Base-by-base conservation (phyloP, 2,329 filamentous ascomycete species). In the Microsporum ferrugineum region DNA sequence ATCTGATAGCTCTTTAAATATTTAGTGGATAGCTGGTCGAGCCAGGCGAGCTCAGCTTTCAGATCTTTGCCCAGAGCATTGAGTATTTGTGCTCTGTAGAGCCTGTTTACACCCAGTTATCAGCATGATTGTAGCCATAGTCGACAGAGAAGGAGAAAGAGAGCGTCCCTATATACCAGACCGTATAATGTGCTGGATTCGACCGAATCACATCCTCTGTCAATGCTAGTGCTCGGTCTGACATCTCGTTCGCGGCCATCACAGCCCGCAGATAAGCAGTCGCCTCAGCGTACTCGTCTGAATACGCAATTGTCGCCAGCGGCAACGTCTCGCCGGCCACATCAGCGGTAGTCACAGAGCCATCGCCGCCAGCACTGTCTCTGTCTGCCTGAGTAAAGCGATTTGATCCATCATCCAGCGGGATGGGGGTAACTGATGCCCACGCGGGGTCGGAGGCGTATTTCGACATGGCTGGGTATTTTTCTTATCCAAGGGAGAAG, bases 1-100 rank as follows among this genome's bases (percentile, higher is more conserved):
- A 99, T 99, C 76, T 99, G 94, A 77, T 99, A 99, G 77, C 97
- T 99, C 75, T 99, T 99, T 69, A 95, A 85, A 72, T 96, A 87
- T 61, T 84, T 80, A 59, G 95, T 79, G 8, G 92, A 89, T 33
- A 94, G 85, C 8, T 84, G 79, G 74, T 96, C 95, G 58, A 99
- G 80, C 91, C 92, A 99, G 49, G 79, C 77, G 55, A 96, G 80
- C 74, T 99, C 94, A 62, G 86, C 81, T 1, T 79, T 75, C 51
- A 94, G 78, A 60, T 85, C 77, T 56, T 86, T 80, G 56, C 82
- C 74, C 31, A 95, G 79, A 2, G 83, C 80, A 65, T 87, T 82
- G 57, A 97, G 76, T 59, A 87, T 88, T 69, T 87, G 84, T 67
- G 91, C 90, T 64, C 94, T 88, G 79, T 95, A 99, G 27, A 97